These are phyloP conservation scores for Penicilliopsis zonata DNA, from an alignment of 495 filamentous ascomycete genomes.

Conservation along the genomic window DNA sequence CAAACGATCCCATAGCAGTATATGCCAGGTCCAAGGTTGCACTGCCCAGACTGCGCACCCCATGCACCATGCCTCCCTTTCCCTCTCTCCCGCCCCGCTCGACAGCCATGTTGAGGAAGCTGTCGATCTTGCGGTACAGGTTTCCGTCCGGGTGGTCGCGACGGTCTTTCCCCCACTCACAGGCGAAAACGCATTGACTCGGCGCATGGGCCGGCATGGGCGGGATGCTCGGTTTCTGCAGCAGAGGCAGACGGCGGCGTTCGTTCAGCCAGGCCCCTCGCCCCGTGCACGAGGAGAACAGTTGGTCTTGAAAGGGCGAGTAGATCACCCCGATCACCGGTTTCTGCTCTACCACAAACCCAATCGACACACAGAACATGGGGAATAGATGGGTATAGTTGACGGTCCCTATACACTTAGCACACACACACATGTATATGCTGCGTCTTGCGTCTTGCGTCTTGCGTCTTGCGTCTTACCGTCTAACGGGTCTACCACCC, in stretches of 20 bases:
- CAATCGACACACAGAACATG: conserved; percentile 63
- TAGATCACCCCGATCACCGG: conserved; percentile 55
- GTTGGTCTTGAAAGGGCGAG: conserved; percentile 50
- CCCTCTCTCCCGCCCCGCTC: conserved; percentile 45
- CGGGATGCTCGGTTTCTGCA: conserved; percentile 40
- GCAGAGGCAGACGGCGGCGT: conserved; percentile 42
- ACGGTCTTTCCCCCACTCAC: conserved; percentile 64
- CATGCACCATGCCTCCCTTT: conserved; percentile 53
- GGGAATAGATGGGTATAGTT: conserved; percentile 65
- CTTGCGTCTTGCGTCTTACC: conserved; percentile 17
- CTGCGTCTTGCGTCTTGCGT: not conserved
- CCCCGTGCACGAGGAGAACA: conserved; percentile 49
- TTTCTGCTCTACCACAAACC: conserved; percentile 39
- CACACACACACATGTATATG: not conserved
- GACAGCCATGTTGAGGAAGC: conserved; percentile 58
- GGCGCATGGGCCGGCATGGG: conserved; percentile 51
- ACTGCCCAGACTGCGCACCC: conserved; percentile 46
- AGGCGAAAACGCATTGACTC: conserved; percentile 52
- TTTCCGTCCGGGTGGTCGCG: conserved; percentile 49
- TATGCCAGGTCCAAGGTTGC: conserved; percentile 46
- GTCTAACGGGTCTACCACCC: conserved; percentile 59
- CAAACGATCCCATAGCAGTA: conserved; percentile 43
- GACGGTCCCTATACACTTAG: conserved; percentile 35
- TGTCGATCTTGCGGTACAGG: conserved; percentile 53
- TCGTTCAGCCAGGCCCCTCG: conserved; percentile 57